Conservation (phyloP, 176 grass and related monocot species). For the Oryza australiensis region DNA sequence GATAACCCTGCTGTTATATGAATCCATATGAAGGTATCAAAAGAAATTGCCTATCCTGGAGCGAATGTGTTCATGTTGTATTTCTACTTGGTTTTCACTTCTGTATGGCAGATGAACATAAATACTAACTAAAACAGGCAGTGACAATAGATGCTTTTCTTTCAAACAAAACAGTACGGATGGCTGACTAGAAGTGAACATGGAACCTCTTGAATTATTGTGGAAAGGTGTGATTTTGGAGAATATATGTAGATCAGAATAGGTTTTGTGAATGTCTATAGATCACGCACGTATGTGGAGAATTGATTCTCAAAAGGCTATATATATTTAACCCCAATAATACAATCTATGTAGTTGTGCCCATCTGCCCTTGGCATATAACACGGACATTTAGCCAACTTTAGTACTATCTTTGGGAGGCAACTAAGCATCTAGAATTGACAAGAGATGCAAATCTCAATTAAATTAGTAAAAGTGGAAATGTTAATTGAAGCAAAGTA, state of each 20-base stretch:
- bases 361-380: constrained; percentile 43
- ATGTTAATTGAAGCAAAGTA: constrained; percentile 22
- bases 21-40: constrained; percentile 3
- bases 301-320: constrained; percentile 53
- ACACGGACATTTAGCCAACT: constrained; percentile 32
- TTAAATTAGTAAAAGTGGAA: constrained; percentile 30
- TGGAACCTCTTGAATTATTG: constrained; percentile 84
- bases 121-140: constrained; percentile 26
- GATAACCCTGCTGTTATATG: not conserved
- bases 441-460: constrained; percentile 14
- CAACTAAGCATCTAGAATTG: constrained; percentile 40
- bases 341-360: constrained; percentile 43
- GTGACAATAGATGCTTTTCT: constrained; percentile 23
- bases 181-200: constrained; percentile 58
- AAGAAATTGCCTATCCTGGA: not conserved
- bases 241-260: constrained; percentile 67
- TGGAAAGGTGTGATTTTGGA: constrained; percentile 64
- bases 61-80: constrained; percentile 3
- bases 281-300: constrained; percentile 59
- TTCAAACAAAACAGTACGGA: constrained; percentile 31
- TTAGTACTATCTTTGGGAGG: constrained; percentile 40
- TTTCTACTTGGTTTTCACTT: constrained; percentile 25
- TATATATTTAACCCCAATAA: constrained; percentile 67
- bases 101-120: constrained; percentile 7
- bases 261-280: constrained; percentile 54